These are phyloP conservation scores for Polyrhizophydium stewartii DNA, from an alignment of 371 early-diverging fungal genomes.

Conservation along the genomic window DNA sequence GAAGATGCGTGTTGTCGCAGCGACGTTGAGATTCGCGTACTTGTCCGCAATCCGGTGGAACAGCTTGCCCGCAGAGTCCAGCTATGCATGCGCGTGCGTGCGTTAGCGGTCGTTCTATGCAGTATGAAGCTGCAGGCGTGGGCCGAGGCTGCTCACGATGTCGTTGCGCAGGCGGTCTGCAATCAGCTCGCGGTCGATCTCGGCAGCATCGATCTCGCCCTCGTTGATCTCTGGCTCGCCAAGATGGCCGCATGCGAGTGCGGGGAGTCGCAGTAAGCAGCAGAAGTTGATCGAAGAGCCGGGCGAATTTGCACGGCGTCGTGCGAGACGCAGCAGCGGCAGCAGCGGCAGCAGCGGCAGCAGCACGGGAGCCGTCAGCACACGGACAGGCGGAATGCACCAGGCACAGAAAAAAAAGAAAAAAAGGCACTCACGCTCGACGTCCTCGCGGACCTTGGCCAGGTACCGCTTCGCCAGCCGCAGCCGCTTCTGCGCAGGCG, in stretches of 20 bases:
- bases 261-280: too few relatives aligned
- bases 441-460: conserved; percentile 60
- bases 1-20: conserved; percentile 16
- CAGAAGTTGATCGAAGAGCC: too few relatives aligned
- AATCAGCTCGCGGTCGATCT: conserved; percentile 89
- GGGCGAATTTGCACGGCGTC: too few relatives aligned
- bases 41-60: conserved; percentile 34
- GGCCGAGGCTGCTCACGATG: conserved; percentile 42
- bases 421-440: conserved; percentile 45
- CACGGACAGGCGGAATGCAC: not conserved
- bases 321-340: too few relatives aligned
- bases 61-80: conserved; percentile 31
- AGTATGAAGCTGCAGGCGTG: too few relatives aligned
- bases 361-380: not conserved
- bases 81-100: conserved; percentile 11
- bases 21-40: conserved; percentile 11
- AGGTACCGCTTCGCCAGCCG: conserved; percentile 90
- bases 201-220: conserved; percentile 83
- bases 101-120: too few relatives aligned
- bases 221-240: conserved; percentile 31
- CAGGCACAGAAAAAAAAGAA: not conserved
- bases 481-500: conserved; percentile 87
- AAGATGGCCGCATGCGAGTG: too few relatives aligned
- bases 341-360: conserved; percentile 1
- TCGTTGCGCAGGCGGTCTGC: conserved; percentile 82